A percentile compares a stretch with the other conserved stretches of the same genome.
These are phyloP conservation scores for Cubamyces sp. DNA, from an alignment of 768 basidiomycete species.

Conservation along the genomic window DNA sequence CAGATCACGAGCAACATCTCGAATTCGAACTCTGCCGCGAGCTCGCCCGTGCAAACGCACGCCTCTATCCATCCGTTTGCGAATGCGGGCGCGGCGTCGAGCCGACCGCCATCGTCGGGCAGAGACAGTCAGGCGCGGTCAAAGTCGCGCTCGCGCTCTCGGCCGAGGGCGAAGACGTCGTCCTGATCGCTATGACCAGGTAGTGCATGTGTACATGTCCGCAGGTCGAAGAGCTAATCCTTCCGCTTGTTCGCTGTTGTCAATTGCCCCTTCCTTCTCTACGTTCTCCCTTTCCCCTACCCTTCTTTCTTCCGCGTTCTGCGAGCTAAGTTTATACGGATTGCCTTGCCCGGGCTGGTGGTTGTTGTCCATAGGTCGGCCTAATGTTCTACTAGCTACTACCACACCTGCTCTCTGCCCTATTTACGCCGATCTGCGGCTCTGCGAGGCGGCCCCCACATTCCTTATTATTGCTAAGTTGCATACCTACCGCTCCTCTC, in stretches of 20 bases:
- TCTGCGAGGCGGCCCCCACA: constrained; percentile 20
- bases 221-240: background rate
- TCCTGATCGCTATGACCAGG: background rate
- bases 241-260: background rate
- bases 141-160: constrained; percentile 7
- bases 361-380: constrained; percentile 15
- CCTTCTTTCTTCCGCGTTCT: background rate
- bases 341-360: background rate
- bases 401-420: constrained; percentile 7
- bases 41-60: constrained; percentile 17
- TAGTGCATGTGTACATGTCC: background rate
- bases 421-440: constrained; percentile 17
- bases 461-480: constrained; percentile 13
- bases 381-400: constrained; percentile 17
- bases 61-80: constrained; percentile 9
- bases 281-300: background rate
- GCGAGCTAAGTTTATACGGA: constrained; percentile 5
- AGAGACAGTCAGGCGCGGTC: background rate
- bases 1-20: constrained; percentile 60
- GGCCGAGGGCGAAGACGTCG: constrained; percentile 2
- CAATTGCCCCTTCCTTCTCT: background rate
- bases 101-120: background rate
- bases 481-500: background rate
- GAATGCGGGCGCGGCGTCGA: background rate
- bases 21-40: constrained; percentile 17